A percentile compares a stretch with the other conserved stretches of the same genome.
phyloP scores from a whole-genome alignment of 2,329 filamentous ascomycete species.

The Tolypocladium endophyticum region DNA sequence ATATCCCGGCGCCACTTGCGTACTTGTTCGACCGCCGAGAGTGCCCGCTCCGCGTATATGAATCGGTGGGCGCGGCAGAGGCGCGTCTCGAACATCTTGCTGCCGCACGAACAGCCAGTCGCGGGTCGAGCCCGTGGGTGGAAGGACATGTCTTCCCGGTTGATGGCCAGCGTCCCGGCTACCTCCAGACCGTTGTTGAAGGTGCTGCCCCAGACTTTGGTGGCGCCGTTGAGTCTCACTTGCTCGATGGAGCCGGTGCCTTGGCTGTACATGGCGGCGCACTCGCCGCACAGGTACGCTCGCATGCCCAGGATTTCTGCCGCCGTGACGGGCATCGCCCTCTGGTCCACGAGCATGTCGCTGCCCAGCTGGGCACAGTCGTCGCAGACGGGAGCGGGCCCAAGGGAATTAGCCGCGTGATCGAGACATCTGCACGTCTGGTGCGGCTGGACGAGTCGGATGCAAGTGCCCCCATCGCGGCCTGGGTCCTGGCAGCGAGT shows the following conservation, averaged over 20 bases:
- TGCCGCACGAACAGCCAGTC: slow-evolving; percentile 27
- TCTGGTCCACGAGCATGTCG: slow-evolving; percentile 6
- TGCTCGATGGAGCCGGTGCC: not conserved
- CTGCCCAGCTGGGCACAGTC: slow-evolving; percentile 14
- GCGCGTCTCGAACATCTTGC: slow-evolving; percentile 19
- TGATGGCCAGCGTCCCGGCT: not conserved
- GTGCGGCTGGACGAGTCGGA: not conserved
- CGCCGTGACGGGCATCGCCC: slow-evolving; percentile 4
- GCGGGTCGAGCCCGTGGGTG: slow-evolving; percentile 2
- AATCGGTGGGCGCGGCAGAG: slow-evolving; percentile 26
- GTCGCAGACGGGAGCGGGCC: slow-evolving; percentile 4
- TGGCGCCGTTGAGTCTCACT: slow-evolving; percentile 4
- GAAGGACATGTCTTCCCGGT: not conserved
- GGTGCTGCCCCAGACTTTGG: slow-evolving; percentile 16
- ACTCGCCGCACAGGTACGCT: slow-evolving; percentile 23
- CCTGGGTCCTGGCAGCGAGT: not conserved
- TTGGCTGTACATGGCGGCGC: slow-evolving; percentile 9
- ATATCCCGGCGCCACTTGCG: slow-evolving; percentile 13
- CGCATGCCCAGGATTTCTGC: slow-evolving; percentile 21
- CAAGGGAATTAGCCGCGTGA: not conserved
- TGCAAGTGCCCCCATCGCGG: not conserved
- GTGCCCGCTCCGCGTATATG: slow-evolving; percentile 12
- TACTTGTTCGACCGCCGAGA: slow-evolving; percentile 12
- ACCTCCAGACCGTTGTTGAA: not conserved
- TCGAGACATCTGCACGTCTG: not conserved